Percentiles rank a stretch among this genome's conserved stretches.
These are phyloP conservation scores for Saccharomycopsis capsularis DNA, from an alignment of 805 yeast genomes.

Conservation along the genomic window DNA sequence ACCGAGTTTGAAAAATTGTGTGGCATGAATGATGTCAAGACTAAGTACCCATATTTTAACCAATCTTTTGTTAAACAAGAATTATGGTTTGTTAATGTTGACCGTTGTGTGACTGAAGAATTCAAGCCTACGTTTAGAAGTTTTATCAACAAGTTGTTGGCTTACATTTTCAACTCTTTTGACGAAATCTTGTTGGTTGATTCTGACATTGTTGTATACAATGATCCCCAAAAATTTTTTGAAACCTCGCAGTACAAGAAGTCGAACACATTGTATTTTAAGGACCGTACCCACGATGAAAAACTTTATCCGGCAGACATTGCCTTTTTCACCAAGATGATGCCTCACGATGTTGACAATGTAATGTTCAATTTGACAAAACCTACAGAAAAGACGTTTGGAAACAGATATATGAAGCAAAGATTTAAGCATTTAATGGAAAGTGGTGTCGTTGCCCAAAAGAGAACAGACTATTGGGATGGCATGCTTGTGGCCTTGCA, in stretches of 20 bases:
- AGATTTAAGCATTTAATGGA: constrained; percentile 38
- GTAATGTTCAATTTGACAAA: constrained; percentile 22
- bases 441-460: constrained; percentile 40
- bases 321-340: constrained; percentile 30
- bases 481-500: constrained; percentile 41
- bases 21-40: not conserved
- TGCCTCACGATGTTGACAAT: constrained; percentile 31
- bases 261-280: constrained; percentile 37
- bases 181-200: constrained; percentile 47
- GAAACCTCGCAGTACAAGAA: constrained; percentile 28
- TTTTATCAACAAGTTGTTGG: constrained; percentile 42
- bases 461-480: constrained; percentile 42
- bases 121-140: constrained; percentile 28
- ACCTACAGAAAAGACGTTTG: constrained; percentile 20
- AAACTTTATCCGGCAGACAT: constrained; percentile 25
- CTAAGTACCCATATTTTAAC: constrained; percentile 11
- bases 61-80: constrained; percentile 30
- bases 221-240: constrained; percentile 33
- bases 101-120: constrained; percentile 23
- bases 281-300: constrained; percentile 33
- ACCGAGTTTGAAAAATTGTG: constrained; percentile 3
- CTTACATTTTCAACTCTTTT: constrained; percentile 39
- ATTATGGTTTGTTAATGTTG: constrained; percentile 35
- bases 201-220: constrained; percentile 44
- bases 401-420: constrained; percentile 22